A percentile compares a stretch with the other conserved stretches of the same genome.
Conservation (phyloP, 257 asterid genomes). For the Vinca minor region DNA sequence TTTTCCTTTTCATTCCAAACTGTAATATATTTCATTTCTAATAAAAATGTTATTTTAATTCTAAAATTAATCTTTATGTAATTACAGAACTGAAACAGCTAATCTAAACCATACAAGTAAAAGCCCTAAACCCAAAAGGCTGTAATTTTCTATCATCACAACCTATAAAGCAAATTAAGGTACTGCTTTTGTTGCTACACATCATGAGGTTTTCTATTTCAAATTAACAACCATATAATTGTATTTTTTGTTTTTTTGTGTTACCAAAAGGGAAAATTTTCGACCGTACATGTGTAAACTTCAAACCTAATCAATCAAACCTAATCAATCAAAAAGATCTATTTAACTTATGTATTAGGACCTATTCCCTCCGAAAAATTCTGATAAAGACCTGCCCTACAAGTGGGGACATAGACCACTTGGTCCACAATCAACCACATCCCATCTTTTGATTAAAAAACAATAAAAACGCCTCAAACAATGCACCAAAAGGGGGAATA, state of each 20-base stretch:
- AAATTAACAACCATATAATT: too few relatives aligned
- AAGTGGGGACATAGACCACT: too few relatives aligned
- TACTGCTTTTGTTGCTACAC: neutral
- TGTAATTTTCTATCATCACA: conserved; percentile 3
- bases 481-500: too few relatives aligned
- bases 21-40: neutral
- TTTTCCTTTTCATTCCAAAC: neutral
- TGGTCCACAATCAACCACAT: too few relatives aligned
- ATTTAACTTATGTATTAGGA: too few relatives aligned
- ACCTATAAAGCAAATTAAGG: neutral
- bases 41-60: neutral
- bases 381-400: too few relatives aligned
- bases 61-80: conserved; percentile 9
- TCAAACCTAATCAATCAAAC: neutral
- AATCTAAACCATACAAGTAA: conserved; percentile 18
- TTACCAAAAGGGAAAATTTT: neutral
- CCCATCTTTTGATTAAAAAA: too few relatives aligned
- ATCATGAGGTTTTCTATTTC: neutral
- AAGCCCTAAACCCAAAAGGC: conserved; percentile 14
- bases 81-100: neutral
- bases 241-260: neutral
- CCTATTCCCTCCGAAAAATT: too few relatives aligned
- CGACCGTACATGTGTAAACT: conserved; percentile 9
- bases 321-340: too few relatives aligned
- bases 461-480: too few relatives aligned